A percentile compares a stretch with the other conserved stretches of the same genome.
Evolutionary conservation across 352 stramenopile genomes (phyloP).

Genomic region (Globisporangium acanthophoron): DNA sequence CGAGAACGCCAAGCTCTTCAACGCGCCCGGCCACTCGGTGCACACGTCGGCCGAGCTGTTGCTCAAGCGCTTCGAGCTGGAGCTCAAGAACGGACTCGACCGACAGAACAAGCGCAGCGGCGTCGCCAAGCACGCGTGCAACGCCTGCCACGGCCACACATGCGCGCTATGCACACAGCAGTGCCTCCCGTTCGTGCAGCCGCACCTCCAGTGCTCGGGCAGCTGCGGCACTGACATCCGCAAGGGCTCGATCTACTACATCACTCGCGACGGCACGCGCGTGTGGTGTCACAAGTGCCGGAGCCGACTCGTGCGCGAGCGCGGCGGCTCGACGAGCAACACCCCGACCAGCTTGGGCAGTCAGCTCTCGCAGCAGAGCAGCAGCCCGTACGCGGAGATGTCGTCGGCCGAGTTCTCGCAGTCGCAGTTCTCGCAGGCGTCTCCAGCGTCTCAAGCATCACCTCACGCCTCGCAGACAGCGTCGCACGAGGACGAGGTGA

Average conservation of each 20-base stretch:
- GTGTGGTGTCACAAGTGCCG: constrained; percentile 79
- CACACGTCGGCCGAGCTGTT: constrained; percentile 64
- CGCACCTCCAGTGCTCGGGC: constrained; percentile 69
- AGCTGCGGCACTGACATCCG: constrained; percentile 73
- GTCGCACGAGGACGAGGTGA: constrained; percentile 9
- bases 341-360: constrained; percentile 3
- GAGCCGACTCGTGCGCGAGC: constrained; percentile 31
- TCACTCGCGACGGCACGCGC: constrained; percentile 67
- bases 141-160: constrained; percentile 55
- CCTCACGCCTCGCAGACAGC: neutral
- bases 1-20: constrained; percentile 89
- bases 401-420: neutral
- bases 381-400: constrained; percentile 1
- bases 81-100: constrained; percentile 37
- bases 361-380: constrained; percentile 15
- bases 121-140: constrained; percentile 40
- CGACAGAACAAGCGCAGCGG: constrained; percentile 38
- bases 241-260: constrained; percentile 71
- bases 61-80: constrained; percentile 59
- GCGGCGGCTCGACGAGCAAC: constrained; percentile 9
- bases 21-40: constrained; percentile 69
- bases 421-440: neutral
- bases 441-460: neutral
- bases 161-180: constrained; percentile 73
- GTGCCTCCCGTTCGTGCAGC: constrained; percentile 53